Percentiles rank a stretch among this genome's conserved stretches.
Conservation (phyloP, 2,329 filamentous ascomycete genomes). For the Aspergillus sp. region DNA sequence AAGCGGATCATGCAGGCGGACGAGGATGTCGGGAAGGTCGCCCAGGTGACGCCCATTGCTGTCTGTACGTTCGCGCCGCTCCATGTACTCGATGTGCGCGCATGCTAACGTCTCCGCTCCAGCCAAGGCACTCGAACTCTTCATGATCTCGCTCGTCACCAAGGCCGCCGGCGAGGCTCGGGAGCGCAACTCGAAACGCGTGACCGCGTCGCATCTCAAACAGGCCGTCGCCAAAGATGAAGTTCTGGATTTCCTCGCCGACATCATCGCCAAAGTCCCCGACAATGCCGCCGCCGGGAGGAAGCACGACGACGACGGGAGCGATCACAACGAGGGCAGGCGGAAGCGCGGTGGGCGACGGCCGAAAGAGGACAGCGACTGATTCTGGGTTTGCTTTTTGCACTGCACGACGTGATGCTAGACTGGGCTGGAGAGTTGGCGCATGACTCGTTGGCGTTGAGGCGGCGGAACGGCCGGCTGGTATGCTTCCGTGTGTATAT, state of each 20-base stretch:
- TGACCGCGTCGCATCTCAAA: conserved; percentile 86
- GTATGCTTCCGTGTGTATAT: neutral
- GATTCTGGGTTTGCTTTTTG: too few species aligned
- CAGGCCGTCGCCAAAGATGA: conserved; percentile 78
- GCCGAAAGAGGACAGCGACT: conserved; percentile 34
- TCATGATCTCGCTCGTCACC: conserved; percentile 90
- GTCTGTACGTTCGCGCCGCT: conserved; percentile 51
- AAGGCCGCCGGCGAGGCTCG: conserved; percentile 79
- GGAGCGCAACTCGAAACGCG: conserved; percentile 74
- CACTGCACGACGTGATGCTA: conserved; percentile 15
- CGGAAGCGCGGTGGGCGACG: conserved; percentile 35
- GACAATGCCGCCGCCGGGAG: conserved; percentile 44
- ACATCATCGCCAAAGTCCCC: conserved; percentile 80
- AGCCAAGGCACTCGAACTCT: conserved; percentile 91
- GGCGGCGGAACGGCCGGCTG: conserved; percentile 1
- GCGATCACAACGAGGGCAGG: conserved; percentile 40
- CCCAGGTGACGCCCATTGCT: conserved; percentile 91
- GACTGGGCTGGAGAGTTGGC: conserved; percentile 12
- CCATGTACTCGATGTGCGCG: conserved; percentile 2
- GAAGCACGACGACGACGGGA: conserved; percentile 37
- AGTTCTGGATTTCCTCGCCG: conserved; percentile 85
- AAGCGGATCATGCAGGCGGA: conserved; percentile 99
- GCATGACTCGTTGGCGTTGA: conserved; percentile 14
- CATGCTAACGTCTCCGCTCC: conserved; percentile 13
- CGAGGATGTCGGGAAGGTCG: conserved; percentile 96